Evolutionary conservation across 768 basidiomycete species (phyloP).

Genomic region (Porphyrellus cyaneotinctus): DNA sequence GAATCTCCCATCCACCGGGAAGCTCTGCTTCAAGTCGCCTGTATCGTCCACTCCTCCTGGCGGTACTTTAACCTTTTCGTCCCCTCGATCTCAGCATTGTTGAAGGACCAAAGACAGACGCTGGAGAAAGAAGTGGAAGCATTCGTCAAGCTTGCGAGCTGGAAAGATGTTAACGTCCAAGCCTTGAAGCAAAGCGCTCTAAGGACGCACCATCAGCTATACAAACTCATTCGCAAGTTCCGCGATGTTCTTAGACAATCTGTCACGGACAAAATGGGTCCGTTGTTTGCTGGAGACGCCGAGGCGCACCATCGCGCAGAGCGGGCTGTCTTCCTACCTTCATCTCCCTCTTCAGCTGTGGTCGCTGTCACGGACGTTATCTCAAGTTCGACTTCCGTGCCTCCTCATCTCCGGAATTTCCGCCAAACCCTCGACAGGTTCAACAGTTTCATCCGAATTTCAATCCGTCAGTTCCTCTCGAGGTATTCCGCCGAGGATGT

Average conservation of each 20-base stretch:
- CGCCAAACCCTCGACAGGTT: conserved; percentile 50
- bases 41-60: conserved; percentile 58
- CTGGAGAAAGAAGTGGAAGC: conserved; percentile 80
- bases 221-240: conserved; percentile 88
- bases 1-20: conserved; percentile 29
- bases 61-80: conserved; percentile 63
- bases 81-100: conserved; percentile 39
- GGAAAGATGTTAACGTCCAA: conserved; percentile 96
- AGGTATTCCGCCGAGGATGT: conserved; percentile 39
- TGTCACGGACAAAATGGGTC: conserved; percentile 39
- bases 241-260: conserved; percentile 84
- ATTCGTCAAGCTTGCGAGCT: conserved; percentile 93
- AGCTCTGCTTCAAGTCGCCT: conserved; percentile 47
- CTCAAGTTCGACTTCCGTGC: conserved; percentile 2
- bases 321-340: conserved; percentile 3
- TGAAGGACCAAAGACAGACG: conserved; percentile 50
- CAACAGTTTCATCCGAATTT: conserved; percentile 38
- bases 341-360: neutral
- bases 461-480: conserved; percentile 42
- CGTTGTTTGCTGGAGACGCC: conserved; percentile 32
- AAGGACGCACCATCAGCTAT: conserved; percentile 85
- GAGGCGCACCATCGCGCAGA: conserved; percentile 28
- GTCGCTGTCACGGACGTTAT: neutral
- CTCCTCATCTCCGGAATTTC: conserved; percentile 46
- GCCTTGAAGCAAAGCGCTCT: conserved; percentile 90